A percentile compares a stretch with the other conserved stretches of the same genome.
phyloP scores from a whole-genome alignment of 345 rosid genomes.

The Syzygium jambos region DNA sequence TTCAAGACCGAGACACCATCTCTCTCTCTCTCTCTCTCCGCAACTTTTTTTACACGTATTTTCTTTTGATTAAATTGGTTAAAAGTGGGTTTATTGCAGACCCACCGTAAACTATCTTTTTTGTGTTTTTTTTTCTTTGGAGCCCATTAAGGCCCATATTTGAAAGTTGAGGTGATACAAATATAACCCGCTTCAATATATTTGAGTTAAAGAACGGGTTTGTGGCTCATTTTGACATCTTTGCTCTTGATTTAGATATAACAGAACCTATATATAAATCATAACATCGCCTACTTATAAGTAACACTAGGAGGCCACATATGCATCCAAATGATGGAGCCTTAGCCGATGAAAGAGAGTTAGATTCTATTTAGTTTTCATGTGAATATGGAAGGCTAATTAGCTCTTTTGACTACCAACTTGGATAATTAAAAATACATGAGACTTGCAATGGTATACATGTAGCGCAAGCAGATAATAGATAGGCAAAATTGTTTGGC shows the following conservation, averaged over 20 bases:
- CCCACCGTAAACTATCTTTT: neutral
- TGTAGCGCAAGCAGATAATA: too few species aligned
- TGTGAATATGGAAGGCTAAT: too few species aligned
- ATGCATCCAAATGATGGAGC: neutral
- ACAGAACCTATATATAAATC: neutral
- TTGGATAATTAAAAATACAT: too few species aligned
- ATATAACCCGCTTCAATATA: neutral
- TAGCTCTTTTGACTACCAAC: too few species aligned
- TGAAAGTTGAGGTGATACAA: neutral
- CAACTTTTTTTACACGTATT: neutral
- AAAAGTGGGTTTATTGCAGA: neutral
- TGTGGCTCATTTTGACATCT: neutral
- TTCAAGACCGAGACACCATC: too few species aligned
- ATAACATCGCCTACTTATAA: neutral
- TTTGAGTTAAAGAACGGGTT: neutral
- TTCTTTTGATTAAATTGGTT: neutral
- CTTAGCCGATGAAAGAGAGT: too few species aligned
- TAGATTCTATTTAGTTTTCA: too few species aligned
- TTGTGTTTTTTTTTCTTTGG: neutral
- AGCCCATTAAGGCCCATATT: neutral
- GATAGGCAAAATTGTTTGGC: too few species aligned
- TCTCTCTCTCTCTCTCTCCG: neutral
- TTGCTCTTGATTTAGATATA: neutral
- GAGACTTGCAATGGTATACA: too few species aligned
- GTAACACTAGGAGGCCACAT: neutral